Evolutionary conservation across 148 eudicot species (phyloP), one percentile per base, ranked within the genome.

Genomic region (Rhododendron henanense): DNA sequence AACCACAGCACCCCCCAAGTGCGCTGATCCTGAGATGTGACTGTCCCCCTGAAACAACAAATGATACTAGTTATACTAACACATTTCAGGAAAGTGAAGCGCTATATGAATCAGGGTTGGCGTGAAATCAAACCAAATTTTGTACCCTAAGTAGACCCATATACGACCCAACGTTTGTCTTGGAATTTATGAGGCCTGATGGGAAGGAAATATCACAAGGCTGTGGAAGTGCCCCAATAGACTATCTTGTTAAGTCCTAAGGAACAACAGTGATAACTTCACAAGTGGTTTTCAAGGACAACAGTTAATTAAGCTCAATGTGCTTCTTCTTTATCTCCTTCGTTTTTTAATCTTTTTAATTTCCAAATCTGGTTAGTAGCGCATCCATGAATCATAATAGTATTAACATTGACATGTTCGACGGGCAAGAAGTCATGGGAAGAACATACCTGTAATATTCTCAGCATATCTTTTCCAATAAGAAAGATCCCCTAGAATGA

Each of bases 1-100:
- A 86, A 95, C 95, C 11, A 89, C 85, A 59, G 95, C 98, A 55
- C 98, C 98, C 51, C 98, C 98, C 89, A 95, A 88, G 86, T 94
- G 97, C 84, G 94, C 96, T 10, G 98, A 90, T 82, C 97, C 97
- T 31, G 97, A 94, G 85, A 95, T 81, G 84, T 85, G 88, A 78
- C 85, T 84, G 83, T 95, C 93, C 14, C 98, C 98, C 97, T 95
- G 97, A 76, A 89, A 76, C 78, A 51, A 55, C 10, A 83, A 63
- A 19, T 47, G 0, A 18, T 55, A 78, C 48, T 5, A 75, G 57
- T 65, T 71, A 18, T 35, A 45, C 35, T 10, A 6, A 59, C 67
- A 55, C 48, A 79, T 21, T 85, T 48, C 57, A 41, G 35, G 65
- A 73, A 37, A 33, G 41, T 31, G 18, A 14, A 51, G 19, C 78